Base-by-base conservation (phyloP, 1,139 yeast genomes). In the Diutina neorugosa region DNA sequence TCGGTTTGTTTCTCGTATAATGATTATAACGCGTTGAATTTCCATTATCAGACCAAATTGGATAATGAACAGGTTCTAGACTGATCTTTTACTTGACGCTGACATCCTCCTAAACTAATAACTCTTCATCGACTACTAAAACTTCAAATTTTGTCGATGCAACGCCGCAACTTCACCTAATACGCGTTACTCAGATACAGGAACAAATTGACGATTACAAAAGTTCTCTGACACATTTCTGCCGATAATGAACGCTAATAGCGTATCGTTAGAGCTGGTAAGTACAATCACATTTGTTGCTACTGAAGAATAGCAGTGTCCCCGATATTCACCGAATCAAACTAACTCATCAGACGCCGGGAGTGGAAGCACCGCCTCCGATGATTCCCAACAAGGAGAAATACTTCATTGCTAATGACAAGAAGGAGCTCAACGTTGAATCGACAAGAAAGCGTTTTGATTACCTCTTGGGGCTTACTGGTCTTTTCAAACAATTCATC, bases 401-500 rank as follows among this genome's bases (percentile, higher is more conserved):
- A 12, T 46, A 46, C 21, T 46, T 46, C 21, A 27, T 27, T 34
- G 27, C 20, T 12, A 25, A 8, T 7, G 50, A 25, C 21, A 46
- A 27, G 14, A 46, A 46, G 19, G 23, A 16, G 19, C 21, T 81
- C 58, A 74, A 80, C 58, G 73, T 79, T 11, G 74, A 58, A 25
- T 79, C 77, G 52, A 81, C 86, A 0, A 76, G 80, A 9, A 78
- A 79, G 59, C 69, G 91, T 60, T 85, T 84, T 67, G 78, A 77
- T 58, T 58, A 58, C 53, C 55, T 58, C 49, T 53, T 58, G 42
- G 58, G 60, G 37, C 57, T 58, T 54, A 58, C 61, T 4, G 55
- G 54, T 44, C 53, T 58, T 47, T 58, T 58, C 53, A 57, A 55
- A 53, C 60, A 57, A 46, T 58, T 58, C 48, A 56, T 58, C 43